Evolutionary conservation across 2,329 filamentous ascomycete genomes (phyloP).

Genomic region (Bretziella fagacearum): DNA sequence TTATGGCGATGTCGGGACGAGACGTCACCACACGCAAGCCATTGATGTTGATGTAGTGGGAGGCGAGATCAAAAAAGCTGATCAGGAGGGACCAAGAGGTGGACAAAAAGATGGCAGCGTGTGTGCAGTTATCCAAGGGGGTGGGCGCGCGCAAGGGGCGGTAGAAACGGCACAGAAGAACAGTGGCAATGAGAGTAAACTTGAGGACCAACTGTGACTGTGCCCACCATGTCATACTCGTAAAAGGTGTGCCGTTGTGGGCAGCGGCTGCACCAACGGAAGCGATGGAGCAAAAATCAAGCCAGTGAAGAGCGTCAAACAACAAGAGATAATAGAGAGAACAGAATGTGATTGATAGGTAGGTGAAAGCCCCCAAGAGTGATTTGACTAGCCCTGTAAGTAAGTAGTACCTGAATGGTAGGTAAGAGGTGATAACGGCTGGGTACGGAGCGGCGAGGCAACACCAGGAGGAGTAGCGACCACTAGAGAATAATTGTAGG

Average conservation of each 20-base stretch:
- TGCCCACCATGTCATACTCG: slow-evolving; percentile 14
- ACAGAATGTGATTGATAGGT: no score
- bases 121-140: slow-evolving; percentile 15
- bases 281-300: background rate
- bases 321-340: no score
- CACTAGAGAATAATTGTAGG: no score
- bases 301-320: no score
- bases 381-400: no score
- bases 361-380: no score
- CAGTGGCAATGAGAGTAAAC: slow-evolving; percentile 15
- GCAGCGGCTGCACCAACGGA: background rate
- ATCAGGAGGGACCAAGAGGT: slow-evolving; percentile 15
- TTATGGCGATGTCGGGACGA: slow-evolving; percentile 13
- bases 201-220: slow-evolving; percentile 15
- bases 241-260: background rate
- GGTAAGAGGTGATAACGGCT: no score
- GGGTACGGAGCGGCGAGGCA: no score
- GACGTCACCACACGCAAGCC: background rate
- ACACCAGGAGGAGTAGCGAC: no score
- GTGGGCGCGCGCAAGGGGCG: slow-evolving; percentile 16
- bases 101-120: slow-evolving; percentile 15
- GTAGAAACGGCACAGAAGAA: slow-evolving; percentile 16
- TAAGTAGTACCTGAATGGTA: no score
- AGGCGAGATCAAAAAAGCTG: slow-evolving; percentile 12
- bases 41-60: slow-evolving; percentile 10